Evolutionary conservation across 176 grass and related monocot species (phyloP), one percentile per base, ranked within the genome.

Genomic region (Rhipidocladum racemiflorum): DNA sequence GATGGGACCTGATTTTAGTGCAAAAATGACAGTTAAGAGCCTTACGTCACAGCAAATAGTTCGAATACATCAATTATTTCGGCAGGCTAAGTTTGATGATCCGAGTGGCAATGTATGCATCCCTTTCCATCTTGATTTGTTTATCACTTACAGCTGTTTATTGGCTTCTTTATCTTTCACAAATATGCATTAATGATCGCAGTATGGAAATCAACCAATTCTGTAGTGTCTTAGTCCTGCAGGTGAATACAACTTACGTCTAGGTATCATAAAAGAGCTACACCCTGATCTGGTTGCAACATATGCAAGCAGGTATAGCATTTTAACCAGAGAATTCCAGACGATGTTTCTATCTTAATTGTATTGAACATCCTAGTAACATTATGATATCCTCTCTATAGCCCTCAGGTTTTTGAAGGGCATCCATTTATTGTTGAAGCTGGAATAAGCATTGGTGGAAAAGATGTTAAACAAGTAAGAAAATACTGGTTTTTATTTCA

Each of bases 381-480:
- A 61, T 56, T 77, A 39, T 67, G 65, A 40, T 70, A 36, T 24
- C 63, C 51, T 90, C 68, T 40, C 25, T 78, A 80, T 83, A 94
- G 95, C 62, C 84, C 95, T 65, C 95, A 93, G 78, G 95, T 97
- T 72, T 97, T 97, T 97, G 92, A 97, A 97, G 95, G 95, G 15
- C 95, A 97, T 91, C 95, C 95, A 75, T 97, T 94, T 83, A 97
- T 97, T 13, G 90, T 97, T 82, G 95, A 97, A 93, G 95, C 95
- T 86, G 92, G 95, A 86, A 81, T 97, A 88, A 97, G 95, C 84
- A 84, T 97, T 64, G 95, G 95, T 56, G 95, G 95, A 60, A 97
- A 97, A 87, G 86, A 97, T 79, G 95, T 97, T 49, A 97, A 93
- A 80, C 92, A 92, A 71, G 92, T 94, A 89, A 87, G 84, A 77